Evolutionary conservation across 495 filamentous ascomycete genomes (phyloP).

Genomic region (Entonaema liquescens): DNA sequence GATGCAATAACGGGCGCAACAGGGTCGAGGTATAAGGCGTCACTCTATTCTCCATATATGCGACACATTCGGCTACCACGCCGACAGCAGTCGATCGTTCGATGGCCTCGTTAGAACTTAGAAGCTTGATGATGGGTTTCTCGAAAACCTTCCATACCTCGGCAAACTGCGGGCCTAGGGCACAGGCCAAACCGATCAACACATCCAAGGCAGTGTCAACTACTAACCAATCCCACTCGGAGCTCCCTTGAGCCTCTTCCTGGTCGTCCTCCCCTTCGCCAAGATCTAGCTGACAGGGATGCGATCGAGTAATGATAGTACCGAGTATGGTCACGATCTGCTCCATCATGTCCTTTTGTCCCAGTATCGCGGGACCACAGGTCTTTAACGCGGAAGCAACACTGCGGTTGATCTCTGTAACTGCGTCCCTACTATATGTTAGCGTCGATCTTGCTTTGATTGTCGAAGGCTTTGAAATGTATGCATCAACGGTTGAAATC

Average conservation of each 20-base stretch:
- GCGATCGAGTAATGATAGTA: slow-evolving; percentile 84
- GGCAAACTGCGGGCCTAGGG: slow-evolving; percentile 80
- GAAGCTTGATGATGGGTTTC: slow-evolving; percentile 87
- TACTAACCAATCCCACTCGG: slow-evolving; percentile 97
- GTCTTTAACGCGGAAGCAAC: slow-evolving; percentile 91
- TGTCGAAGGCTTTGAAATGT: neutral
- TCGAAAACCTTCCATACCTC: slow-evolving; percentile 94
- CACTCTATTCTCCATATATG: slow-evolving; percentile 79
- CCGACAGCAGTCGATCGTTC: slow-evolving; percentile 92
- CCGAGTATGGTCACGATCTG: slow-evolving; percentile 69
- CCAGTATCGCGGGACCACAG: slow-evolving; percentile 86
- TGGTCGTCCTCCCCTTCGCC: slow-evolving; percentile 76
- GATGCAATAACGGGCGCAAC: slow-evolving; percentile 83
- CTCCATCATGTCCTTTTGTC: slow-evolving; percentile 66
- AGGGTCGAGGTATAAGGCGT: slow-evolving; percentile 79
- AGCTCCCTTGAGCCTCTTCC: slow-evolving; percentile 77
- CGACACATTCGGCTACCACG: slow-evolving; percentile 90
- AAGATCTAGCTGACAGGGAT: slow-evolving; percentile 91
- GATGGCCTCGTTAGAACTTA: slow-evolving; percentile 79
- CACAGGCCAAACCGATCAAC: slow-evolving; percentile 80
- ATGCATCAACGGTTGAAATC: slow-evolving; percentile 42
- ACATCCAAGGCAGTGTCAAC: slow-evolving; percentile 95
- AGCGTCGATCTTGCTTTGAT: slow-evolving; percentile 45
- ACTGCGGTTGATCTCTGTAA: slow-evolving; percentile 95
- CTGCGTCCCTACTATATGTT: slow-evolving; percentile 71